Evolutionary conservation across 139 green algal genomes (phyloP), one percentile per base, ranked within the genome.

Genomic region (Mesostigma viride): DNA sequence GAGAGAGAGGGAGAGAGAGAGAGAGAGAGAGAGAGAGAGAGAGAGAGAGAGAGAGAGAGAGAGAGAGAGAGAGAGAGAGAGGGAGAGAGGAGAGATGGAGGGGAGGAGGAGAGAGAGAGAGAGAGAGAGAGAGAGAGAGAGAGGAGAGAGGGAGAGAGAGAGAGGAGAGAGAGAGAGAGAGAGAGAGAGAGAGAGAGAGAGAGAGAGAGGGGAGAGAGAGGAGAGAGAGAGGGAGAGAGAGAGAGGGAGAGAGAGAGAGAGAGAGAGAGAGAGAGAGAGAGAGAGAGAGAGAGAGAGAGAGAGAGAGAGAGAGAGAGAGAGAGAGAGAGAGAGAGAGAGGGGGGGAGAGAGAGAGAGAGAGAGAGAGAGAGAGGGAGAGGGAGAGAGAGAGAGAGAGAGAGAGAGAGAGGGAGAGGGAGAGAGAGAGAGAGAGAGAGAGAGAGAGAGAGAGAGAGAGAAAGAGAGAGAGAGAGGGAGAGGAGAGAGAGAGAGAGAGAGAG

Each of bases 331-430:
- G 30, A 26, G 47, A 22, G 45, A 56, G 45, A 22, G 45, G 22
- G 45, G 45, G 22, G 22, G 45, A 22, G 45, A 22, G 45, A 22
- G 45, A 22, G 45, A 56, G 45, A 22, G 22, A 22, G 22, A 56
- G 45, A 22, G 22, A 22, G 45, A 56, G 45, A 22, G 45, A 56
- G 45, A 56, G 45, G 22, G 45, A 56, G 45, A 56, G 45, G 22
- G 45, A 56, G 45, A 56, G 45, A 56, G 45, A 56, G 45, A 56
- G 45, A 56, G 45, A 56, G 45, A 56, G 45, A 56, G 45, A 56
- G 45, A 56, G 22, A 56, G 45, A 22, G 45, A 22, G 22, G 45
- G 45, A 22, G 45, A 22, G 22, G 22, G 22, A 22, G 22, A 28
- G 45, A 22, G 22, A 22, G 22, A 28, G 22, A 28, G 45, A 22